Percentiles rank a stretch among this genome's conserved stretches.
Evolutionary conservation across 768 basidiomycete genomes (phyloP).

Genomic region (Russula olivacea): DNA sequence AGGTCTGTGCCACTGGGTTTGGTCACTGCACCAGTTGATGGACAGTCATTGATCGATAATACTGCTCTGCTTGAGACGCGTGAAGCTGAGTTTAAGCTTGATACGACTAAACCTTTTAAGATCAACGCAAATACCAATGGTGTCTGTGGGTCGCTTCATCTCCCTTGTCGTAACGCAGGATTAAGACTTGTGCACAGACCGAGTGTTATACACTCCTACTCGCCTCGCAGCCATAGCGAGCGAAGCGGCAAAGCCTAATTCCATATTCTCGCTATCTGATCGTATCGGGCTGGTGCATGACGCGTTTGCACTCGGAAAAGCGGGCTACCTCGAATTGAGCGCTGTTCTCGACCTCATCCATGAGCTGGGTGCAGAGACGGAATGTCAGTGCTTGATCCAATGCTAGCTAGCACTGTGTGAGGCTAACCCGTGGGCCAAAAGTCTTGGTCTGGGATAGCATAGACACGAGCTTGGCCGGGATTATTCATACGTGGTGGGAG

Average conservation of each 20-base stretch:
- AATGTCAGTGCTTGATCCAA: constrained; percentile 44
- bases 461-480: constrained; percentile 43
- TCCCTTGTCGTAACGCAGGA: too few species aligned
- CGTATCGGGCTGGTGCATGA: constrained; percentile 87
- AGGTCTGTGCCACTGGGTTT: constrained; percentile 82
- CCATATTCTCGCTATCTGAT: constrained; percentile 74
- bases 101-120: constrained; percentile 77
- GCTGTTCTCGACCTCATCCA: constrained; percentile 69
- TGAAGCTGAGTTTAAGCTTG: constrained; percentile 62
- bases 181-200: constrained; percentile 43
- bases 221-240: constrained; percentile 70
- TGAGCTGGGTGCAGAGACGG: constrained; percentile 64
- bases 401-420: background rate
- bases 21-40: constrained; percentile 52
- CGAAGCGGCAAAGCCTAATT: constrained; percentile 64
- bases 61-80: constrained; percentile 60
- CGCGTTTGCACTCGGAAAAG: constrained; percentile 69
- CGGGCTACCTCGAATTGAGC: constrained; percentile 73
- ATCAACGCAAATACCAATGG: constrained; percentile 85
- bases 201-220: constrained; percentile 80
- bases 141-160: constrained; percentile 57
- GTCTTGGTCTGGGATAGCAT: constrained; percentile 82
- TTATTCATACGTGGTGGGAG: constrained; percentile 82
- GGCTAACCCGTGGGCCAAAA: constrained; percentile 30
- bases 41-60: constrained; percentile 55